phyloP scores from a whole-genome alignment of 768 basidiomycete species.

The Trametes coccinea region DNA sequence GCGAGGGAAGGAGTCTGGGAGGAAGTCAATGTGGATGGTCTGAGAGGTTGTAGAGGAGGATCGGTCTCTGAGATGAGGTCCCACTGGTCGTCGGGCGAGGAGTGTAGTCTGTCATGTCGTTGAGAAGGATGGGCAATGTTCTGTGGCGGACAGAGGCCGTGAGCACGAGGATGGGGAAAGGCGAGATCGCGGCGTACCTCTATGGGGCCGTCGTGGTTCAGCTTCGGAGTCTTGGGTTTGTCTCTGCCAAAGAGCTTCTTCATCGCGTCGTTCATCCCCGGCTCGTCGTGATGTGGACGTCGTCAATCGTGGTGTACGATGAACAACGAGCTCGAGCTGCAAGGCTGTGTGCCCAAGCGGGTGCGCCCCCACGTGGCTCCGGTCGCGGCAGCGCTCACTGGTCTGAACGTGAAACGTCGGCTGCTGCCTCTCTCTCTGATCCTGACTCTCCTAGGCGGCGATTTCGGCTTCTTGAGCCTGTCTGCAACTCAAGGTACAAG shows the following conservation, averaged over 20 bases:
- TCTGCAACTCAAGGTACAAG: too few relatives aligned
- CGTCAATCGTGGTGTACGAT: conserved; percentile 15
- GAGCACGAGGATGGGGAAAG: conserved; percentile 3
- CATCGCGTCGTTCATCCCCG: conserved; percentile 37
- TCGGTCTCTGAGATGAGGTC: conserved; percentile 26
- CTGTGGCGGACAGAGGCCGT: conserved; percentile 16
- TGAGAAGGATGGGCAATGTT: conserved; percentile 13
- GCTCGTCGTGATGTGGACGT: conserved; percentile 7
- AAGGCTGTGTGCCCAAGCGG: conserved; percentile 23
- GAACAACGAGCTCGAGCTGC: conserved; percentile 10
- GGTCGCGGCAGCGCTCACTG: conserved; percentile 15
- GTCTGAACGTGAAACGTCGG: conserved; percentile 8
- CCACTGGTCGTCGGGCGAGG: conserved; percentile 30
- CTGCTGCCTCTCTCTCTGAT: background rate
- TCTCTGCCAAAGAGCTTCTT: conserved; percentile 60
- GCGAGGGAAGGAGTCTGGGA: conserved; percentile 16
- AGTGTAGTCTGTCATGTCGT: conserved; percentile 20
- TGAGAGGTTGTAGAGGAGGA: conserved; percentile 14
- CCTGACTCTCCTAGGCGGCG: too few relatives aligned
- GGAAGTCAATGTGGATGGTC: conserved; percentile 8
- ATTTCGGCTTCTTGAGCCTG: background rate
- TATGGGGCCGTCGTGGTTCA: conserved; percentile 31
- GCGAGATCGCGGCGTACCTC: conserved; percentile 26
- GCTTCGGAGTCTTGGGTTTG: conserved; percentile 44
- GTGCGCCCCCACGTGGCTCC: conserved; percentile 23